phyloP scores from a whole-genome alignment of 1,139 yeast genomes.

The Scheffersomyces illinoinensis region DNA sequence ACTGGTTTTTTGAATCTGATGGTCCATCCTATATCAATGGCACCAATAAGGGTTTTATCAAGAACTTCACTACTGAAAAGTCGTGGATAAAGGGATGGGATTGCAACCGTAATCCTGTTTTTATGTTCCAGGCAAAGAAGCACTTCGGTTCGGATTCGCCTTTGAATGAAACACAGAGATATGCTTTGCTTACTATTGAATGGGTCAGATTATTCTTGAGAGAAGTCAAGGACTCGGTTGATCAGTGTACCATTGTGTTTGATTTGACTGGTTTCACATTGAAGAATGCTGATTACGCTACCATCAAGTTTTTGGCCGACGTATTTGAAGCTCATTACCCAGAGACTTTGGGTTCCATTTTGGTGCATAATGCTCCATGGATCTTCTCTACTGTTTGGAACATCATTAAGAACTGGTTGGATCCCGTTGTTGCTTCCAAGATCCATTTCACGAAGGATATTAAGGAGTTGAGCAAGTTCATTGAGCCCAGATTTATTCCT shows the following conservation, averaged over 20 bases:
- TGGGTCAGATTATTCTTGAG: constrained; percentile 39
- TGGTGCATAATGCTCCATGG: constrained; percentile 53
- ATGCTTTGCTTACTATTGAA: constrained; percentile 41
- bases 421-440: constrained; percentile 48
- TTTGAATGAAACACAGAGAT: constrained; percentile 38
- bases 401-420: constrained; percentile 46
- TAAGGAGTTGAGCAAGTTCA: constrained; percentile 32
- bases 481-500: constrained; percentile 39
- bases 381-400: constrained; percentile 50
- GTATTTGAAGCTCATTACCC: constrained; percentile 52
- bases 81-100: constrained; percentile 44
- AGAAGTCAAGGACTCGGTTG: constrained; percentile 37
- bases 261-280: constrained; percentile 49
- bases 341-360: constrained; percentile 42
- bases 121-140: constrained; percentile 40
- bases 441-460: constrained; percentile 44
- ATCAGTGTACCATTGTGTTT: constrained; percentile 41
- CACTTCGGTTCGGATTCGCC: constrained; percentile 45
- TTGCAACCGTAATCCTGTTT: constrained; percentile 37
- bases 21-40: constrained; percentile 35
- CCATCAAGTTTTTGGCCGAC: constrained; percentile 46
- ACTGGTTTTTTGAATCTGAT: constrained; percentile 42
- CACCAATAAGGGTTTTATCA: constrained; percentile 36
- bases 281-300: constrained; percentile 46
- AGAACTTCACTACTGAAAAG: constrained; percentile 39